Evolutionary conservation across 176 grass and related monocot genomes (phyloP).

Genomic region (Eleusine coracana): DNA sequence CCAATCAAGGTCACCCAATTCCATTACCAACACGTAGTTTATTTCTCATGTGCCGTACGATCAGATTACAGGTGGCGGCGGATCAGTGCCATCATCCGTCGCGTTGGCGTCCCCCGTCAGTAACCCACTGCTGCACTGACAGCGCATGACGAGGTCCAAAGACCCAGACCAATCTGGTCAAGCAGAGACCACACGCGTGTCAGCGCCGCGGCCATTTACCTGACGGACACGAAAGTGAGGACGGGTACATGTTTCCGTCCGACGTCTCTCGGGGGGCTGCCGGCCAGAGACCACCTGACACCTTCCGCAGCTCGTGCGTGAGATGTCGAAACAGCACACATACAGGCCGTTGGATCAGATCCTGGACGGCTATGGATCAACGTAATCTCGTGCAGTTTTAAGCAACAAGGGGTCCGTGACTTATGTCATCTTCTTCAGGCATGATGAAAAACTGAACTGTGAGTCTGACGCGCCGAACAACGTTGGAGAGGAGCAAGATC

Average conservation of each 20-base stretch:
- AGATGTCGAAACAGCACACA: no score
- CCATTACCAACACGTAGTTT: neutral
- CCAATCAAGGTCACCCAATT: neutral
- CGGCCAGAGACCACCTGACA: neutral
- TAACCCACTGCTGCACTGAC: slow-evolving; percentile 7
- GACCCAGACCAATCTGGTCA: neutral
- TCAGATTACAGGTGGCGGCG: neutral
- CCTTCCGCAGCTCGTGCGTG: no score
- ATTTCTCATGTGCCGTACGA: neutral
- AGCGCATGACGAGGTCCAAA: neutral
- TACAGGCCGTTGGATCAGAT: no score
- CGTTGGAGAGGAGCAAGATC: neutral
- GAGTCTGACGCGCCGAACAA: neutral
- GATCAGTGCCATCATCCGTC: neutral
- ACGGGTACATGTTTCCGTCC: neutral
- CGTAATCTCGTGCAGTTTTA: no score
- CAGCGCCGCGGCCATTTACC: slow-evolving; percentile 12
- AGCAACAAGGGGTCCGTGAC: no score
- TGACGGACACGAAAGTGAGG: neutral
- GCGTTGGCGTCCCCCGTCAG: neutral
- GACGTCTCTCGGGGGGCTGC: no score
- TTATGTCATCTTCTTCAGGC: no score
- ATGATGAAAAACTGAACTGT: no score
- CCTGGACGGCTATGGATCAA: no score
- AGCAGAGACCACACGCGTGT: slow-evolving; percentile 32